Evolutionary conservation across 2,329 filamentous ascomycete species (phyloP), one percentile per base, ranked within the genome.

Genomic region (Fusarium sambucinum): DNA sequence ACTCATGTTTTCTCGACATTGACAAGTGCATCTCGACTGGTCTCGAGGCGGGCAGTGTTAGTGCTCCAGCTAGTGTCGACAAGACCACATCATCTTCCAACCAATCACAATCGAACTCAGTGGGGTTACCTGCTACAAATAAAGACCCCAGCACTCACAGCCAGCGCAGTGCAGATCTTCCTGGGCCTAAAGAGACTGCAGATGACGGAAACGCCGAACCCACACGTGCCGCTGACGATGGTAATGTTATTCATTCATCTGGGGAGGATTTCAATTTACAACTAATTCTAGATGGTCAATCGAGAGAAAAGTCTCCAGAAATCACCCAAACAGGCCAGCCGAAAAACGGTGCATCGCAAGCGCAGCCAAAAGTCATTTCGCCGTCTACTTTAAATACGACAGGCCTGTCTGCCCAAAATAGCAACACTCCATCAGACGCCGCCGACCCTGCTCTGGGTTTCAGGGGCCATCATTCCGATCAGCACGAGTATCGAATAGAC

Each of bases 351-450:
- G 25, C 46, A 50, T 30, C 33, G 46, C 50, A 53, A 57, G 48
- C 44, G 40, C 69, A 69, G 23, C 41, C 61, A 45, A 63, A 63
- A 41, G 56, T 68, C 57, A 71, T 68, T 46, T 73, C 62, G 57
- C 59, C 69, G 59, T 58, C 59, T 33, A 32, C 65, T 59, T 47
- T 61, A 35, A 56, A 70, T 62, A 70, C 68, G 68, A 71, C 68
- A 50, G 38, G 32, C 55, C 32, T 53, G 41, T 54, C 60, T 14
- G 45, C 71, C 71, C 72, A 69, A 74, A 74, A 73, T 74, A 73
- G 72, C 70, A 70, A 32, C 67, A 27, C 67, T 59, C 63, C 63
- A 67, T 68, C 64, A 58, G 69, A 58, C 62, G 46, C 40, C 55
- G 47, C 60, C 64, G 67, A 66, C 45, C 45, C 71, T 58, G 53